Evolutionary conservation across 2,329 filamentous ascomycete species (phyloP).

Genomic region (Aspergillus ochraceoroseus): DNA sequence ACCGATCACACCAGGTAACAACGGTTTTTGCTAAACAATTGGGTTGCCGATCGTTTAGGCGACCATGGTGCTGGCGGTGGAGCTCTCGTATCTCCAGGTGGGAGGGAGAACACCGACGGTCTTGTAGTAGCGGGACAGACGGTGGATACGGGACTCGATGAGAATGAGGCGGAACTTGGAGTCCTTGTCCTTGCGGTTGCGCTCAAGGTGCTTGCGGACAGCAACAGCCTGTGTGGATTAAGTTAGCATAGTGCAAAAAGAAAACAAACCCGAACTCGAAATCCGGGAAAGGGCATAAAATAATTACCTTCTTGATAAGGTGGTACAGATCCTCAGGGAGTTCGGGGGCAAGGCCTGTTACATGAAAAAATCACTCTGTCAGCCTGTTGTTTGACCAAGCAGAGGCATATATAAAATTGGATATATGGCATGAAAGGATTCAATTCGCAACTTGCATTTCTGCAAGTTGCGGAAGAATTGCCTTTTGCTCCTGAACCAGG

Average conservation of each 20-base stretch:
- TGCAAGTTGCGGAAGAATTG: constrained; percentile 4
- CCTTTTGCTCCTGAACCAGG: constrained; percentile 1
- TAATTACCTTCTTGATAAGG: constrained; percentile 96
- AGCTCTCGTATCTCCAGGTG: constrained; percentile 98
- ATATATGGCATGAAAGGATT: too few species aligned
- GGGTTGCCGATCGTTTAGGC: constrained; percentile 54
- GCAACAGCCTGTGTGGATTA: constrained; percentile 67
- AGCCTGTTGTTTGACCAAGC: constrained; percentile 71
- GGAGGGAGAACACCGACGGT: constrained; percentile 77
- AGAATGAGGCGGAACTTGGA: constrained; percentile 99
- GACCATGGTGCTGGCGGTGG: constrained; percentile 90
- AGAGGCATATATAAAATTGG: constrained; percentile 60
- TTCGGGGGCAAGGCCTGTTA: constrained; percentile 92
- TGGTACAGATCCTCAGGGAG: constrained; percentile 99
- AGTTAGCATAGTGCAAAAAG: constrained; percentile 3
- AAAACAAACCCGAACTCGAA: not conserved
- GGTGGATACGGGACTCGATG: constrained; percentile 99
- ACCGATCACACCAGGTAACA: constrained; percentile 2
- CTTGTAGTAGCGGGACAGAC: constrained; percentile 99
- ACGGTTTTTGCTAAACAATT: not conserved
- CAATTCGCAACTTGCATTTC: constrained; percentile 9
- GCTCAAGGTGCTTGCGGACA: constrained; percentile 99
- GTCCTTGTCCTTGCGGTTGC: constrained; percentile 99
- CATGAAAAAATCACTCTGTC: constrained; percentile 72
- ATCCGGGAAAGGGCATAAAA: constrained; percentile 11